Base-by-base conservation (phyloP, 306 rosid species). In the Trichosanthes cucumerina region DNA sequence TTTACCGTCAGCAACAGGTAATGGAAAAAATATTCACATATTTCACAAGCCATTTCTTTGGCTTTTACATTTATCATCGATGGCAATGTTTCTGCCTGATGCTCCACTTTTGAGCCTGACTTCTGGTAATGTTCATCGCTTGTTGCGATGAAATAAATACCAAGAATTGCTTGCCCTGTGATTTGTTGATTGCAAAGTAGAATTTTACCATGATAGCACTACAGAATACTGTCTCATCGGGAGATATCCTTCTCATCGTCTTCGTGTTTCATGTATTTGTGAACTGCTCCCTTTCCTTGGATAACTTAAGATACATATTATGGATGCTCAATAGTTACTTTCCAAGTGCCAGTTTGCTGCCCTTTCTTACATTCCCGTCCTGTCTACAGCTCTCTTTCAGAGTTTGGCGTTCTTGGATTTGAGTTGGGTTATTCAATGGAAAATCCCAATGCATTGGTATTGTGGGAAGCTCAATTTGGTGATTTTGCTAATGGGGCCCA, bases 351-450 rank as follows among this genome's bases (percentile, higher is more conserved):
- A 65, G 28, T 65, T 34, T 18, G 49, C 26, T 18, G 47, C 19
- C 9, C 72, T 36, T 34, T 36, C 72, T 65, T 5, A 65, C 47
- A 19, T 28, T 23, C 23, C 38, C 3, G n/a, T 80, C 68, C 63
- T 80, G 16, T 79, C 52, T 86, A 83, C 88, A 94, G 98, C 82
- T 91, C 98, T 46, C 96, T 95, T 50, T 94, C 97, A 0, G 97
- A 92, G 89, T 92, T 94, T 82, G 98, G 92, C 54, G 98, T 94
- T 81, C 92, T 95, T 85, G 97, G 97, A 81, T 95, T 95, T 87
- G 98, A 95, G 86, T 81, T 95, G 95, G 98, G 98, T 69, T 95
- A 92, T 82, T 92, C 93, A 7, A 92, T 95, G 98, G 98, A 95
- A 85, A 92, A 85, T 83, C 98, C 98, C 47, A 95, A 95, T 77